Evolutionary conservation across 441 rosid species (phyloP).

Genomic region (Jatropha multifida): DNA sequence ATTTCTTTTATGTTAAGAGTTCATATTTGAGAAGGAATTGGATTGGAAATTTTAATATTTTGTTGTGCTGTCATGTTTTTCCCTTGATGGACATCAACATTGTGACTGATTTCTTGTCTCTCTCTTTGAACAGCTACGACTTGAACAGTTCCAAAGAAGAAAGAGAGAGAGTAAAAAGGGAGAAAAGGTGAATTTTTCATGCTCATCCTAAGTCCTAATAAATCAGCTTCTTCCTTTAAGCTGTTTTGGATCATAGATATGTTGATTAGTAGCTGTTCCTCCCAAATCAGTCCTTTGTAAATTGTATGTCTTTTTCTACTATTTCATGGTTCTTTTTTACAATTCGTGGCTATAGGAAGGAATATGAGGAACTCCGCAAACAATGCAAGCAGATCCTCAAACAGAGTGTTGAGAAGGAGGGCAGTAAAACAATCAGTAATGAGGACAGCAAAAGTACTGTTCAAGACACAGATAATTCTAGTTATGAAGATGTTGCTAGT

Average conservation of each 20-base stretch:
- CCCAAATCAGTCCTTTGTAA: background rate
- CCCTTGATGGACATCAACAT: slow-evolving; percentile 11
- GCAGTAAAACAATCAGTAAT: slow-evolving; percentile 28
- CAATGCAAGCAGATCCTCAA: slow-evolving; percentile 51
- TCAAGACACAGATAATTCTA: slow-evolving; percentile 47
- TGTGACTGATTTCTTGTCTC: slow-evolving; percentile 8
- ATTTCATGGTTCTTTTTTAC: slow-evolving; percentile 10
- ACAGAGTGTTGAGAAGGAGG: slow-evolving; percentile 34
- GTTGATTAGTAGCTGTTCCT: background rate
- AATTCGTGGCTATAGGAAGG: slow-evolving; percentile 53
- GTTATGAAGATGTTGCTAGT: slow-evolving; percentile 62
- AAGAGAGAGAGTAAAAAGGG: slow-evolving; percentile 50
- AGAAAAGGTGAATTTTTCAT: slow-evolving; percentile 53
- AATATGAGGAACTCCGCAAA: slow-evolving; percentile 76
- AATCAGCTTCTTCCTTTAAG: slow-evolving; percentile 15
- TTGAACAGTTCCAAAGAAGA: slow-evolving; percentile 77
- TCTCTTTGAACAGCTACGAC: slow-evolving; percentile 44
- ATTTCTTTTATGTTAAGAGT: no score
- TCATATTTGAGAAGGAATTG: background rate
- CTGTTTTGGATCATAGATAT: background rate
- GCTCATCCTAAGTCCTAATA: slow-evolving; percentile 4
- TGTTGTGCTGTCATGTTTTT: background rate
- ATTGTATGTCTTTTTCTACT: background rate
- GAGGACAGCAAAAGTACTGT: slow-evolving; percentile 34
- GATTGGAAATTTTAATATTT: background rate